These are phyloP conservation scores for Penicillium ochrochloron DNA, from an alignment of 495 filamentous ascomycete species.

Conservation along the genomic window DNA sequence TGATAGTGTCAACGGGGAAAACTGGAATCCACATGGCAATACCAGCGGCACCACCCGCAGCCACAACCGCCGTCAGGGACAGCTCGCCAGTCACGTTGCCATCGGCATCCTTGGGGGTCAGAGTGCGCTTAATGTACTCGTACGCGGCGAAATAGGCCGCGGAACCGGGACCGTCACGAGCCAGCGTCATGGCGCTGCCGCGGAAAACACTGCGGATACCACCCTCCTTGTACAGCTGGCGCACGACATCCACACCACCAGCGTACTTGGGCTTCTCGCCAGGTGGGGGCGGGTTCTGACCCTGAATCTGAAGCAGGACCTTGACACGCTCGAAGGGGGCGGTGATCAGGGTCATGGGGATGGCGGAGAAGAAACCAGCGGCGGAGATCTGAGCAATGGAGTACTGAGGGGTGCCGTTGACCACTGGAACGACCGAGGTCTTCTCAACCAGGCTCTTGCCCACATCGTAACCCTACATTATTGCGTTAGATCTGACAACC, in stretches of 20 bases:
- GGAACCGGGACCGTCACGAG: conserved; percentile 87
- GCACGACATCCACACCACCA: conserved; percentile 89
- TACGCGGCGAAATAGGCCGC: conserved; percentile 98
- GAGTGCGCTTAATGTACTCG: conserved; percentile 84
- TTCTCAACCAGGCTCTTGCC: conserved; percentile 83
- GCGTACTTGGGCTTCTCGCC: conserved; percentile 93
- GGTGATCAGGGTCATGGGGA: conserved; percentile 97
- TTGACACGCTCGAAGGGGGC: conserved; percentile 99
- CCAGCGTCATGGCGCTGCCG: conserved; percentile 86
- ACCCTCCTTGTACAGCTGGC: conserved; percentile 90
- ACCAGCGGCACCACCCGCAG: conserved; percentile 86
- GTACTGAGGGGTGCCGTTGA: conserved; percentile 66
- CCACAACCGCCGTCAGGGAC: conserved; percentile 79
- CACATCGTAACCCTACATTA: conserved; percentile 81
- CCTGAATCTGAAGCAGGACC: conserved; percentile 96
- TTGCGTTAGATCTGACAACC: conserved; percentile 26
- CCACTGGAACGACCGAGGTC: conserved; percentile 63
- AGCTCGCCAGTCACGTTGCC: conserved; percentile 72
- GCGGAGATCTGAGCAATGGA: conserved; percentile 86
- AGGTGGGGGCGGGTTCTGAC: conserved; percentile 80
- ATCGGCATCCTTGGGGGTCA: conserved; percentile 85
- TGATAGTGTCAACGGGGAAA: conserved; percentile 97
- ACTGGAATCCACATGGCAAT: conserved; percentile 99
- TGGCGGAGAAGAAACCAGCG: conserved; percentile 96
- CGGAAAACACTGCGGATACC: conserved; percentile 91